phyloP scores from a whole-genome alignment of 139 green algal genomes.

The Chlorella sp. region DNA sequence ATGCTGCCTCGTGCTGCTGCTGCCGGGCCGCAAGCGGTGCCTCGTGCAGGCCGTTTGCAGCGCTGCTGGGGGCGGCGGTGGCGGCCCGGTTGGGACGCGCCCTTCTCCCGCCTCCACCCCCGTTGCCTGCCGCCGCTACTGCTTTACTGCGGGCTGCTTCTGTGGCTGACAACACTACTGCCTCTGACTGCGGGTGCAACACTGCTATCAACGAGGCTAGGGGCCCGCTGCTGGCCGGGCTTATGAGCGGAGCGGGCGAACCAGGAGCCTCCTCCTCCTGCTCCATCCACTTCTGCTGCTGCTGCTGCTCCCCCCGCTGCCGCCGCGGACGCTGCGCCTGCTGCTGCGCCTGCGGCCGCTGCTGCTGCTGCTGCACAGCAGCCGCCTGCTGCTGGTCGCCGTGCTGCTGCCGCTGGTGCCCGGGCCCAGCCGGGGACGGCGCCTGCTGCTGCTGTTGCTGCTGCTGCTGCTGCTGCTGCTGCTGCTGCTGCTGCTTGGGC shows the following conservation, averaged over 20 bases:
- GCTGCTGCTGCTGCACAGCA: background rate
- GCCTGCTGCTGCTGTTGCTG: constrained; percentile 1
- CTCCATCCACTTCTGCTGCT: background rate
- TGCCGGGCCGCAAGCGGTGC: background rate
- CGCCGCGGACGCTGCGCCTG: background rate
- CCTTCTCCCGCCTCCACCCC: background rate
- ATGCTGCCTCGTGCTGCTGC: background rate
- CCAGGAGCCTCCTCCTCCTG: background rate
- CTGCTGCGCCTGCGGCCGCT: background rate
- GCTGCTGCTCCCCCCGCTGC: background rate
- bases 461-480: constrained; percentile 3
- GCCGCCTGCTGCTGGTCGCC: constrained; percentile 11
- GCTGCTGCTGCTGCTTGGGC: constrained; percentile 19
- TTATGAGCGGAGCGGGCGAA: background rate
- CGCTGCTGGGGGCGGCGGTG: background rate
- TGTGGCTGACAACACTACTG: constrained; percentile 13
- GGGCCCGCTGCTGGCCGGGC: constrained; percentile 9
- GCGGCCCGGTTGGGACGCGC: background rate
- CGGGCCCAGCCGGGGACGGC: background rate
- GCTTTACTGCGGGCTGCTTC: background rate
- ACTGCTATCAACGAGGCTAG: constrained; percentile 15
- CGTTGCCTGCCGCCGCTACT: background rate
- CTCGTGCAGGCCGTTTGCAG: background rate
- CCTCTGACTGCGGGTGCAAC: constrained; percentile 23
- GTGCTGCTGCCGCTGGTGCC: background rate